Base-by-base conservation (phyloP, 345 rosid species). In the Combretum micranthum region DNA sequence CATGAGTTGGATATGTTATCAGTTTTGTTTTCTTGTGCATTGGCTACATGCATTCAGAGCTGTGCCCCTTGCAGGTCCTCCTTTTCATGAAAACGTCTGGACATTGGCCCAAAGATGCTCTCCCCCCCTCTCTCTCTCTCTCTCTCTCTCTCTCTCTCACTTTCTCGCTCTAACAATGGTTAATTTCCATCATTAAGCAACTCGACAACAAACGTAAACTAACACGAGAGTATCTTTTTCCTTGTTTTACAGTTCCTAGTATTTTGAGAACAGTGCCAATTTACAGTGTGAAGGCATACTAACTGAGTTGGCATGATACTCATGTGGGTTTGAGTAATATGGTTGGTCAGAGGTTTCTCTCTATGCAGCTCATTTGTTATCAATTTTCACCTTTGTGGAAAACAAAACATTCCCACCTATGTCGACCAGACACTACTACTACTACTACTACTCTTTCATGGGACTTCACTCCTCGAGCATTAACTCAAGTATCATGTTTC, bases 1-100 rank as follows among this genome's bases (percentile, higher is more conserved):
- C 83, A 75, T 66, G 76, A 64, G 71, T 67, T 69, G 70, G 69
- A 59, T 64, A 62, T 57, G 74, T 17, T 39, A 18, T 22, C 57
- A 54, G 57, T 54, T 54, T 54, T 54, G 57, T 54, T 54, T 44
- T 54, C 22, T 54, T 54, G 21, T 37, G 42, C 44, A 15, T 54
- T 54, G 57, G 57, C 57, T 37, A 20, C 57, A 54, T 54, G 39
- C 39, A 32, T 32, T 32, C 39, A 32, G 39, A 32, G 39, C 39
- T 54, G 45, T 54, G 15, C 57, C 53, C 25, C 44, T 22, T 21
- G 13, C 45, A 37, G 45, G 57, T 54, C 57, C 57, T 54, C 57
- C 57, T 54, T 54, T 54, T 54, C 57, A 54, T 54, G 57, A 54
- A 54, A 37, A 54, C 57, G n/a, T 54, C 57, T 54, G 37, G 57